Conservation (phyloP, 306 rosid species). For the Prunus mongolica region DNA sequence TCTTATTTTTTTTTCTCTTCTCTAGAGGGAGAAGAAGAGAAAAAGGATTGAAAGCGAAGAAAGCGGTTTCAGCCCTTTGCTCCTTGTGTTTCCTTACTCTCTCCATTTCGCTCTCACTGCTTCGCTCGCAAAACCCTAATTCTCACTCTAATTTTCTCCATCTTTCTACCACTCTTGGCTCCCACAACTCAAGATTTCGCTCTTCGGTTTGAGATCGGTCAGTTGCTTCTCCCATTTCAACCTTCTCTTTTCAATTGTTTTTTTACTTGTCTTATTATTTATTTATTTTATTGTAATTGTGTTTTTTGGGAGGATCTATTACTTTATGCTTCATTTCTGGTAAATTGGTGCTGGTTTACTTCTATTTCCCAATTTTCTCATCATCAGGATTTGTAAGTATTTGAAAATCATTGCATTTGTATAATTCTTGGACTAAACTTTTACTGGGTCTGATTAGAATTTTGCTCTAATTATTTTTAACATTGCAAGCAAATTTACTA, state of each 20-base stretch:
- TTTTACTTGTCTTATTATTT: background rate
- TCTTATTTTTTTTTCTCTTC: background rate
- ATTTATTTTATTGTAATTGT: background rate
- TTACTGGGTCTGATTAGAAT: background rate
- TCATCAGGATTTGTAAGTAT: background rate
- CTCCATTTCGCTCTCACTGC: background rate
- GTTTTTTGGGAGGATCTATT: background rate
- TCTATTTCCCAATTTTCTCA: background rate
- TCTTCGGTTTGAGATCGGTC: conserved; percentile 38
- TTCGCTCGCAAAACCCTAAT: background rate
- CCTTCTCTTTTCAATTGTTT: background rate
- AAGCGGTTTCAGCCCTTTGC: conserved; percentile 16
- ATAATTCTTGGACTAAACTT: background rate
- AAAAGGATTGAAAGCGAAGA: conserved; percentile 5
- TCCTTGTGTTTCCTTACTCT: conserved; percentile 1
- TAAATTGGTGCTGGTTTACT: background rate
- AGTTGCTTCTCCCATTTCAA: conserved; percentile 17
- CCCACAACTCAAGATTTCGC: conserved; percentile 24
- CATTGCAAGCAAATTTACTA: background rate
- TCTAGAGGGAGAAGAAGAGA: background rate
- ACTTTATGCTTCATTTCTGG: background rate
- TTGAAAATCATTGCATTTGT: background rate
- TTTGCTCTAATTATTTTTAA: background rate
- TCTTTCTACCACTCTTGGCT: background rate
- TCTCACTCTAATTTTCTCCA: background rate